These are phyloP conservation scores for Leccinum uliginosum DNA, from an alignment of 768 basidiomycete genomes.

Conservation along the genomic window DNA sequence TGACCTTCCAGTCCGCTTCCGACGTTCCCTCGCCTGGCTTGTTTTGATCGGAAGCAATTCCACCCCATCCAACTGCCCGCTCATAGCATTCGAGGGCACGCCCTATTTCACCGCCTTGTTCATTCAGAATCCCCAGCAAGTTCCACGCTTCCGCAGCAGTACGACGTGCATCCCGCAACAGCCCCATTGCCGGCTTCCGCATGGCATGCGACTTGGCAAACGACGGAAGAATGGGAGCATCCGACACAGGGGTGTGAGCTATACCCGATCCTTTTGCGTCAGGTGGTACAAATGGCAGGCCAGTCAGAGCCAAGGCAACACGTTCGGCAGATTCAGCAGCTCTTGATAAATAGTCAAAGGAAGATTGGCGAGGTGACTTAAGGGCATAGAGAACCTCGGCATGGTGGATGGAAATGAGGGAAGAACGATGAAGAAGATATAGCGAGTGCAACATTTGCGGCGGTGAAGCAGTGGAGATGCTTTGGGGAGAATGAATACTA, in stretches of 20 bases:
- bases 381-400: slow-evolving; percentile 66
- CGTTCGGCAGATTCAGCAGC: slow-evolving; percentile 69
- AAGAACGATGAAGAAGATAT: slow-evolving; percentile 67
- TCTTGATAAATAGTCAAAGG: slow-evolving; percentile 51
- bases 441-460: slow-evolving; percentile 61
- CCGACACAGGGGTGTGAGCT: slow-evolving; percentile 36
- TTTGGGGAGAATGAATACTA: slow-evolving; percentile 45
- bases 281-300: slow-evolving; percentile 34
- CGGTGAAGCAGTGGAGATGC: slow-evolving; percentile 41
- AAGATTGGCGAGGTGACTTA: slow-evolving; percentile 36
- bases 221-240: slow-evolving; percentile 37
- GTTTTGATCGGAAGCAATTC: slow-evolving; percentile 36
- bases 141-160: slow-evolving; percentile 76
- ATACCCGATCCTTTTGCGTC: slow-evolving; percentile 33
- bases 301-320: slow-evolving; percentile 52
- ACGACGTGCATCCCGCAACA: slow-evolving; percentile 66
- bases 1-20: slow-evolving; percentile 56
- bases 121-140: slow-evolving; percentile 63
- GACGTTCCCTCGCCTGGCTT: slow-evolving; percentile 49
- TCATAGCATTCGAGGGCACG: slow-evolving; percentile 60
- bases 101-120: slow-evolving; percentile 34
- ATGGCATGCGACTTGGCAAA: slow-evolving; percentile 49
- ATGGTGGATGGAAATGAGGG: slow-evolving; percentile 68
- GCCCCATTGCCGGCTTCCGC: slow-evolving; percentile 47
- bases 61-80: slow-evolving; percentile 67